Evolutionary conservation across 768 basidiomycete species (phyloP), one percentile per base, ranked within the genome.

Genomic region (Mycena filopes): DNA sequence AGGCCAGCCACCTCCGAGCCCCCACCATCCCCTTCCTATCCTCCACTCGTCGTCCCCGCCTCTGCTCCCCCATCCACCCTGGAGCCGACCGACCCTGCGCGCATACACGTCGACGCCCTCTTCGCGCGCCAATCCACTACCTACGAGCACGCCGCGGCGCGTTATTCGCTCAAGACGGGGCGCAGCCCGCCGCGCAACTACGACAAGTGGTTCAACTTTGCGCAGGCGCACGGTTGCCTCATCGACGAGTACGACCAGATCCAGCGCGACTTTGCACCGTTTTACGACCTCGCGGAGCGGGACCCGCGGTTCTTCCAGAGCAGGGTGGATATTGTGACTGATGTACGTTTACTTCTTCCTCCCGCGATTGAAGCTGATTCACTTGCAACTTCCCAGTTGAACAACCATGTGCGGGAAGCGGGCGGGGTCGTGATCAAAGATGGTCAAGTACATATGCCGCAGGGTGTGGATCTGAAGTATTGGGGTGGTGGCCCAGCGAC

Each of bases 211-310:
- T 66, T 66, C 64, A 21, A 36, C 25, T 60, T 60, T 28, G 64
- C 64, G 18, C 26, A 47, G 41, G 46, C 20, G 26, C 36, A 60
- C 23, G 54, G 42, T 6, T 66, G 64, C 31, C 51, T 66, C 36
- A 55, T 66, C 49, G 64, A 66, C 58, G 64, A 66, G 15, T 66
- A 66, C 45, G 58, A 66, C 28, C 64, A 66, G 38, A 60, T 66
- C 21, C 10, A 38, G 4, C 49, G 58, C 29, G 58, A 66, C 53
- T 60, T 66, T 33, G 43, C 33, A 21, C 60, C 60, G 41, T 62
- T 53, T 25, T 62, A 62, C 20, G 26, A 53, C 12, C 43, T 58
- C 8, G 58, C 58, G 9, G 29, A 33, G 50, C 33, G 31, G 13
- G 38, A 66, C 25, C 60, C 60, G 31, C 23, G 41, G 21, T 53